Evolutionary conservation across 768 basidiomycete species (phyloP), one percentile per base, ranked within the genome.

Genomic region (Rhizopogon vesiculosus): DNA sequence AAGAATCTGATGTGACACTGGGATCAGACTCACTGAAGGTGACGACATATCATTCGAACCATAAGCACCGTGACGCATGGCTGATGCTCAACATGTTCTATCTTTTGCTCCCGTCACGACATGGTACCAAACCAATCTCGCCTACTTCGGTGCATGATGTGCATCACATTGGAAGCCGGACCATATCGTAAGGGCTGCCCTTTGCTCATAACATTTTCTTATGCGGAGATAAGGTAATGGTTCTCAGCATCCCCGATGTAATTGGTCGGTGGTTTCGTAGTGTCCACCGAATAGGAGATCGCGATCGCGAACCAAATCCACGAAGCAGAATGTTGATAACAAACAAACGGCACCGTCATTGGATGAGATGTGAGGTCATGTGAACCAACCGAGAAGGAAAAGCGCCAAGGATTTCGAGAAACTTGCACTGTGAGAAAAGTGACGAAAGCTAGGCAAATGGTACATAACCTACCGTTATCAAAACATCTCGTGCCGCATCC

Each of bases 151-250:
- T 25, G 19, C 19, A 48, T 48, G 38, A 49, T 35, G 13, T 38
- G 35, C 48, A 39, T 48, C 1, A 7, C 12, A 49, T 8, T 49
- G 7, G 19, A 41, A 41, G 16, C n/a, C 15, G 22, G 35, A 49
- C 22, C 38, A 38, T 62, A 50, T 42, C 63, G 65, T 62, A 60
- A 67, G 52, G 6, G 19, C 38, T 25, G 54, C 62, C 66, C 65
- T 58, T 46, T 57, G 48, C 16, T 38, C 31, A 45, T 40, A n/a
- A 45, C 25, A 48, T 44, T 45, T 42, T 42, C 31, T 50, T 29
- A 51, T 57, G 65, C 64, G 68, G 67, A 68, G 59, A 70, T 68
- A 68, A 51, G 40, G 51, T 3, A 43, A 61, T 61, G 58, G 59
- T 22, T 58, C 50, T 25, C 35, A 54, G n/a, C 15, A 25, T 41